phyloP scores from a whole-genome alignment of 148 eudicot genomes.

The Pharnaceum exiguum region DNA sequence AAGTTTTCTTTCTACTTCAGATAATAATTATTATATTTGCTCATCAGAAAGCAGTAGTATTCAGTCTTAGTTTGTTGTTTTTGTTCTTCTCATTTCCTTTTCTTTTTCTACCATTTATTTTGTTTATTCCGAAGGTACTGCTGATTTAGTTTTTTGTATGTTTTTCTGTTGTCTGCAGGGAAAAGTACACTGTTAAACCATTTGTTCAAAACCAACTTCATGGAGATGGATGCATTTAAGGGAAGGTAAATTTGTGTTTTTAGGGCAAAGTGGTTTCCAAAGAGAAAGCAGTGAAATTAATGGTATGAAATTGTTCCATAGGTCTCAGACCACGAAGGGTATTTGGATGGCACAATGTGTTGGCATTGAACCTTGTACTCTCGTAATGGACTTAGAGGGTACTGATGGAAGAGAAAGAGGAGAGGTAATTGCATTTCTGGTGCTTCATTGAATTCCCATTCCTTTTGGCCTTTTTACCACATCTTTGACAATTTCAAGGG shows the following conservation, averaged over 20 bases:
- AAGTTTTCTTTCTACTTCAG: too few species aligned
- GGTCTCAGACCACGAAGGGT: constrained; percentile 98
- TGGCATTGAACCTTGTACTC: constrained; percentile 92
- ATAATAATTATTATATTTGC: too few species aligned
- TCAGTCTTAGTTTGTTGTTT: too few species aligned
- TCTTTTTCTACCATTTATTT: too few species aligned
- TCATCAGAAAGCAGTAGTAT: too few species aligned
- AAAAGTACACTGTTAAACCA: constrained; percentile 92
- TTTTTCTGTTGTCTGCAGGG: constrained; percentile 44
- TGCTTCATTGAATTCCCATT: too few species aligned
- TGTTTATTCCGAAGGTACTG: too few species aligned
- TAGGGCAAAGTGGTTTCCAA: constrained; percentile 10
- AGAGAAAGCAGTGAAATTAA: constrained; percentile 7
- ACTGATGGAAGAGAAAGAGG: constrained; percentile 99
- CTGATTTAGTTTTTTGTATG: background rate
- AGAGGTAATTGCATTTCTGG: constrained; percentile 77
- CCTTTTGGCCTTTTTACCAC: background rate
- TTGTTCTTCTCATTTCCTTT: too few species aligned
- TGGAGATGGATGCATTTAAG: constrained; percentile 96
- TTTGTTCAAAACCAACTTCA: constrained; percentile 77
- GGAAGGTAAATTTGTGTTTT: constrained; percentile 56
- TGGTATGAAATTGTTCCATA: constrained; percentile 17
- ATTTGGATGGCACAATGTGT: constrained; percentile 91
- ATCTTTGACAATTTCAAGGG: too few species aligned
- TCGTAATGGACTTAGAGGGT: constrained; percentile 99